Base-by-base conservation (phyloP, 805 yeast genomes). In the Metschnikowia anglica region DNA sequence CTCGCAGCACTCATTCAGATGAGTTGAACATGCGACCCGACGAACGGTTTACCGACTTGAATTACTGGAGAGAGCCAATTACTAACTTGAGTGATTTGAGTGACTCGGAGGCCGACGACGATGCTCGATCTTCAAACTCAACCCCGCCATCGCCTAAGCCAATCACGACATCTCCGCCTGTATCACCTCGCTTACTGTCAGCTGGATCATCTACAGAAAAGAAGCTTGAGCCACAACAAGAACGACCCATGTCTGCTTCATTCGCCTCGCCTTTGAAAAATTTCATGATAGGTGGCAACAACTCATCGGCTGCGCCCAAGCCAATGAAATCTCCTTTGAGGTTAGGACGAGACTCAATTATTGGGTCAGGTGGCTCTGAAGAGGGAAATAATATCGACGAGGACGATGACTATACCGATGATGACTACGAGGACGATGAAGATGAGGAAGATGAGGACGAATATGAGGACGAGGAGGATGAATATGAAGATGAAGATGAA, bases 61-160 rank as follows among this genome's bases (percentile, higher is more conserved):
- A 86, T 58, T 93, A 77, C 61, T 93, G 99, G 99, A 72, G 96
- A 50, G 91, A 83, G 39, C 95, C 96, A 1, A 55, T 90, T 19
- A 66, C 76, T 3, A 80, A 81, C 47, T 55, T 85, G 18, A 77
- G 78, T 44, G 86, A 81, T 43, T 66, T 79, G 33, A 75, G 81
- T 35, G 87, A 80, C 41, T 58, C 70, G 11, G 79, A 76, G 47
- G 59, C 70, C 44, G 53, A 50, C 20, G 49, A 35, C 15, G 63
- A 55, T n/a, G 29, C 35, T 3, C 34, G 27, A 9, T 31, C 33
- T 10, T 23, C 28, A 8, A 43, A 38, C 25, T 37, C 51, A 12
- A 20, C 36, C 3, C 46, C 48, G 4, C 31, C 41, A 15, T 39
- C 46, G 3, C 52, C 54, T 2, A 39, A 30, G 13, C 31, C 21